Evolutionary conservation across 2,329 filamentous ascomycete species (phyloP).

Genomic region (Paecilomyces dactylethromorphus): DNA sequence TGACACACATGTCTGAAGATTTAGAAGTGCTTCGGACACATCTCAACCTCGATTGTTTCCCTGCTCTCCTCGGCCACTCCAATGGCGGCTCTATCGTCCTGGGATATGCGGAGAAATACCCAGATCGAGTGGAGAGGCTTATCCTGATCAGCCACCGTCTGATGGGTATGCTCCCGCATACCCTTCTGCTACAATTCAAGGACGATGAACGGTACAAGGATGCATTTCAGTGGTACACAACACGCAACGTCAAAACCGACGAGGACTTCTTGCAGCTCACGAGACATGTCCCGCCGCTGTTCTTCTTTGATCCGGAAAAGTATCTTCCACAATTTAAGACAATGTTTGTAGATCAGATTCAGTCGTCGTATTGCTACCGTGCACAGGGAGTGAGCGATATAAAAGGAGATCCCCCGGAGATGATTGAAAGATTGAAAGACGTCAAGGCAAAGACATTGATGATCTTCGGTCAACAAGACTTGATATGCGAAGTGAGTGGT

Average conservation of each 20-base stretch:
- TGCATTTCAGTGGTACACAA: constrained; percentile 2
- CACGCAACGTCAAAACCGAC: constrained; percentile 7
- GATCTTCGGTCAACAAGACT: constrained; percentile 18
- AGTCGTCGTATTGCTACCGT: constrained; percentile 10
- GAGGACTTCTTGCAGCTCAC: constrained; percentile 11
- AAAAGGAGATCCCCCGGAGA: constrained; percentile 6
- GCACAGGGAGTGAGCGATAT: constrained; percentile 7
- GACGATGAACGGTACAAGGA: constrained; percentile 10
- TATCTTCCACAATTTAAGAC: constrained; percentile 9
- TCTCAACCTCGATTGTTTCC: constrained; percentile 12
- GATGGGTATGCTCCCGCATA: constrained; percentile 11
- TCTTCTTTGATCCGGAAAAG: constrained; percentile 15
- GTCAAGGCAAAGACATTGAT: constrained; percentile 20
- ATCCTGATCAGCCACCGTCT: constrained; percentile 17
- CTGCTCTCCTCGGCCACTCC: constrained; percentile 17
- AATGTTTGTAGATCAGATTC: constrained; percentile 5
- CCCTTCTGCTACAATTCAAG: constrained; percentile 3
- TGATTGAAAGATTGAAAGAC: constrained; percentile 11
- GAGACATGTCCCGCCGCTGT: constrained; percentile 14
- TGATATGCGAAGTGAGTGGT: constrained; percentile 13
- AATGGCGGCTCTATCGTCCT: constrained; percentile 21
- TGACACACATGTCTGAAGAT: constrained; percentile 15
- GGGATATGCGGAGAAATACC: constrained; percentile 18
- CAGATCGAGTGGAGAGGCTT: constrained; percentile 13
- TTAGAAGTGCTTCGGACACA: constrained; percentile 18